phyloP scores from a whole-genome alignment of 2,329 filamentous ascomycete species.

The Ceratocystis ficicola region DNA sequence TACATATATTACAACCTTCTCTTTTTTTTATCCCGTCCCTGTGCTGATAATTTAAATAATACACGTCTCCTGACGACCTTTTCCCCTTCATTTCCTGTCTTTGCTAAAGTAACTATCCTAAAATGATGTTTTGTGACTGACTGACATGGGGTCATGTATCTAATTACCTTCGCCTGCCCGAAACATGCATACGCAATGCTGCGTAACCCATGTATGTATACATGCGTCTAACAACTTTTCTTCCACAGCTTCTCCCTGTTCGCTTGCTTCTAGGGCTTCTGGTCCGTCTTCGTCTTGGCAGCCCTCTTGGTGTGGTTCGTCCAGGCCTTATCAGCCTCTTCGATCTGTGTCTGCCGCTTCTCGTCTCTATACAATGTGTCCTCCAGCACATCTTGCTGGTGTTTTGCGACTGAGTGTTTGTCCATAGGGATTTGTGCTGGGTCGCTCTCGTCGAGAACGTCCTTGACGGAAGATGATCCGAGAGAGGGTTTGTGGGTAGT shows the following conservation, averaged over 20 bases:
- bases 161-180: too few relatives aligned
- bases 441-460: neutral
- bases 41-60: conserved; percentile 6
- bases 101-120: neutral
- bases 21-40: neutral
- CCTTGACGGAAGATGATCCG: neutral
- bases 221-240: neutral
- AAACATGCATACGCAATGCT: neutral
- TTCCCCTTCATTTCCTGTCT: neutral
- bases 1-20: conserved; percentile 2
- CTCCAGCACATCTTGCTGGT: neutral
- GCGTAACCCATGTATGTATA: neutral
- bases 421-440: neutral
- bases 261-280: conserved; percentile 16
- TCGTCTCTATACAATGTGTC: neutral
- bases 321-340: neutral
- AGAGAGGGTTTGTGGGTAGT: neutral
- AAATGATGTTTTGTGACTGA: neutral
- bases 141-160: neutral
- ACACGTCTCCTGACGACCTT: neutral
- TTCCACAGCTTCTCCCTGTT: conserved; percentile 8
- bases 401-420: neutral
- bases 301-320: neutral
- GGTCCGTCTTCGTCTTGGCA: neutral
- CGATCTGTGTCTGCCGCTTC: neutral